Conservation (phyloP, 306 rosid genomes). For the Chamaecrista fasciculata region DNA sequence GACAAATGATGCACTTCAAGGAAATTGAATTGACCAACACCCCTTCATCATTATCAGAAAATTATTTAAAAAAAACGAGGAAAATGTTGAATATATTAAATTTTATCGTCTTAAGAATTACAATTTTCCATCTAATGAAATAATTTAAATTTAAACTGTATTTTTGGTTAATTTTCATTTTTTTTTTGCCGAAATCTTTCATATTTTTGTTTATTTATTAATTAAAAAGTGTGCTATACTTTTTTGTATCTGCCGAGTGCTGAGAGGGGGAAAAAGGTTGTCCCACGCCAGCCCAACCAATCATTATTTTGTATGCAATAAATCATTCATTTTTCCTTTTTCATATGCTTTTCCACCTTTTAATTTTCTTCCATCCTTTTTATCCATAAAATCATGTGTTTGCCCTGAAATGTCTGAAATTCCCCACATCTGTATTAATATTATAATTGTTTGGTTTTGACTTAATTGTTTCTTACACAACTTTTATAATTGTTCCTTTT, state of each 20-base stretch:
- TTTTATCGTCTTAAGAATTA: too few relatives aligned
- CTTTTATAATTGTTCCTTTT: neutral
- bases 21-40: neutral
- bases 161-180: too few relatives aligned
- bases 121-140: too few relatives aligned
- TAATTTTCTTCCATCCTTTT: neutral
- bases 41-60: neutral
- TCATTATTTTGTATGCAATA: neutral
- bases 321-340: neutral
- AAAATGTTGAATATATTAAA: too few relatives aligned
- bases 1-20: neutral
- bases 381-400: neutral
- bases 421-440: neutral
- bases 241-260: too few relatives aligned
- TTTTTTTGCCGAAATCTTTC: too few relatives aligned
- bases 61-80: neutral
- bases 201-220: too few relatives aligned
- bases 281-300: neutral
- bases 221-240: too few relatives aligned
- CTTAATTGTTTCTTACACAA: too few relatives aligned
- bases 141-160: too few relatives aligned
- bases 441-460: constrained; percentile 11
- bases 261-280: too few relatives aligned
- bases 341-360: neutral
- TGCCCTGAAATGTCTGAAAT: neutral